phyloP scores from a whole-genome alignment of 495 filamentous ascomycete genomes.

The Rhizodiscina lignyota region DNA sequence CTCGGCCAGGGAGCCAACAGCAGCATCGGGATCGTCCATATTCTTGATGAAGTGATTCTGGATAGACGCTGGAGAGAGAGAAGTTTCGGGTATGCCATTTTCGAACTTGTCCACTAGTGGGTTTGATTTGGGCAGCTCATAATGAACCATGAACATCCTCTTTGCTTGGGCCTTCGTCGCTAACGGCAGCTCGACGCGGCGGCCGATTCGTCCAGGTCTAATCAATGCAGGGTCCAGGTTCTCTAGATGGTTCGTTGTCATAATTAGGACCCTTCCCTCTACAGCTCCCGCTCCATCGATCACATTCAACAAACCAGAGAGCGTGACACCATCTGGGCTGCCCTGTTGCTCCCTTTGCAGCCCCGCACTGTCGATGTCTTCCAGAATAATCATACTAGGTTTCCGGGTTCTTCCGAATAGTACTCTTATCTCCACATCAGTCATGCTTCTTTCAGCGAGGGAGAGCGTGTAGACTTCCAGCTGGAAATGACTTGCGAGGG shows the following conservation, averaged over 20 bases:
- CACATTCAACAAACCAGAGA: slow-evolving; percentile 67
- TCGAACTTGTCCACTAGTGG: slow-evolving; percentile 1
- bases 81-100: slow-evolving; percentile 39
- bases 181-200: slow-evolving; percentile 54
- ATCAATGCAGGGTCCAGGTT: slow-evolving; percentile 62
- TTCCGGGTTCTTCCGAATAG: slow-evolving; percentile 73
- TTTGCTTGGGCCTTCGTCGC: slow-evolving; percentile 7
- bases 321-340: slow-evolving; percentile 62
- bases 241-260: slow-evolving; percentile 72
- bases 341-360: slow-evolving; percentile 35
- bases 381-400: slow-evolving; percentile 62
- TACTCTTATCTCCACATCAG: slow-evolving; percentile 30
- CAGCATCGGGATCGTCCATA: slow-evolving; percentile 60
- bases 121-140: slow-evolving; percentile 19
- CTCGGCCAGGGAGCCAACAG: too few relatives aligned
- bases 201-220: slow-evolving; percentile 59
- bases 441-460: slow-evolving; percentile 60
- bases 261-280: slow-evolving; percentile 65
- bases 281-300: slow-evolving; percentile 72
- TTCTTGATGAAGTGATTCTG: slow-evolving; percentile 41
- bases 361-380: slow-evolving; percentile 52
- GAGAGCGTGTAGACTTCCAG: slow-evolving; percentile 64
- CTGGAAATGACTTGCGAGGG: slow-evolving; percentile 53
- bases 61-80: slow-evolving; percentile 61
- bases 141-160: slow-evolving; percentile 38